A percentile compares a stretch with the other conserved stretches of the same genome.
These are phyloP conservation scores for Phytophthora crassamura DNA, from an alignment of 352 stramenopile genomes.

Conservation along the genomic window DNA sequence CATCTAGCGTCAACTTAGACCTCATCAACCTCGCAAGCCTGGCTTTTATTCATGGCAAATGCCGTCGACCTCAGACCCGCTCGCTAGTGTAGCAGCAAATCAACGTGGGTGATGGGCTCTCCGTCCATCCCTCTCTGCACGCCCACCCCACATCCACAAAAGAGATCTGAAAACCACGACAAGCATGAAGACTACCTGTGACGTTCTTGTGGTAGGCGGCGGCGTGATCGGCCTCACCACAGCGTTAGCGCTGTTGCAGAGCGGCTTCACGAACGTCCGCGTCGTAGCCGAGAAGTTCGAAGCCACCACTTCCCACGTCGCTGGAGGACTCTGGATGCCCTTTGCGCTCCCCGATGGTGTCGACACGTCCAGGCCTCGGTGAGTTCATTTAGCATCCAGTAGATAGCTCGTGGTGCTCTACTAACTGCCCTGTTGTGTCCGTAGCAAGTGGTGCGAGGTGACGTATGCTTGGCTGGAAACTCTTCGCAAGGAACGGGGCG, in stretches of 20 bases:
- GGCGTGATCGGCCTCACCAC: slow-evolving; percentile 76
- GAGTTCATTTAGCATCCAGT: background rate
- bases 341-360: slow-evolving; percentile 59
- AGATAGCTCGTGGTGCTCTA: no score
- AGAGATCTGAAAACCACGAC: background rate
- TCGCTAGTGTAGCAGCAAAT: no score
- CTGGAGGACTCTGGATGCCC: slow-evolving; percentile 74
- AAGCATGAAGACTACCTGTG: slow-evolving; percentile 17
- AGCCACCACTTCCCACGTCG: slow-evolving; percentile 68
- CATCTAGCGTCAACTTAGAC: no score
- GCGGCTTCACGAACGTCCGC: slow-evolving; percentile 52
- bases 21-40: no score
- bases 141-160: background rate
- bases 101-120: background rate
- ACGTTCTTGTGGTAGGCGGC: slow-evolving; percentile 64
- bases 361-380: slow-evolving; percentile 47
- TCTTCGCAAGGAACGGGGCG: slow-evolving; percentile 43
- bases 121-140: background rate
- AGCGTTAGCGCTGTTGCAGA: slow-evolving; percentile 66
- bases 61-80: no score
- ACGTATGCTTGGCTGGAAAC: slow-evolving; percentile 66
- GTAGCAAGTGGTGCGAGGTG: slow-evolving; percentile 64
- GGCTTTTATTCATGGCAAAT: no score
- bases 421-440: no score
- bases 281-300: slow-evolving; percentile 65